These are phyloP conservation scores for Sugiyamaella pinicola DNA, from an alignment of 1,139 yeast genomes.

Conservation along the genomic window DNA sequence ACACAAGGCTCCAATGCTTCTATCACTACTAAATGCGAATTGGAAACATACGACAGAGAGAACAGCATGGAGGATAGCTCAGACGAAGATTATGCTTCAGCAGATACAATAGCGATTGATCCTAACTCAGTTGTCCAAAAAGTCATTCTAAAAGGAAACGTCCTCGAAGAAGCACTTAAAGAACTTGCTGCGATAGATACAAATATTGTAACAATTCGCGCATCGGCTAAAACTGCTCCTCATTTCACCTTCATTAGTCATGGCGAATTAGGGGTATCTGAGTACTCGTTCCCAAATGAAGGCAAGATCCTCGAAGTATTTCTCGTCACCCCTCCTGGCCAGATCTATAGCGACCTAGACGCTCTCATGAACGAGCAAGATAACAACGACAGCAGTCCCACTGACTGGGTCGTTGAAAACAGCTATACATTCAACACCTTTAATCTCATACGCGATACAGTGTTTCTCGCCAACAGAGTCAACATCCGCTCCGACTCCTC, in stretches of 20 bases:
- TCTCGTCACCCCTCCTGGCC: conserved; percentile 30
- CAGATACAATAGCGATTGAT: conserved; percentile 31
- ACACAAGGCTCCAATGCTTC: conserved; percentile 55
- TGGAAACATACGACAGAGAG: conserved; percentile 58
- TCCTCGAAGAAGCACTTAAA: conserved; percentile 61
- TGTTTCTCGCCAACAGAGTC: conserved; percentile 38
- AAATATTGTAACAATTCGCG: conserved; percentile 57
- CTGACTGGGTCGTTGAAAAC: conserved; percentile 30
- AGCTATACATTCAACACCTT: conserved; percentile 37
- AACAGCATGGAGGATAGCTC: conserved; percentile 20
- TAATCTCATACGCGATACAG: conserved; percentile 36
- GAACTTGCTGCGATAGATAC: conserved; percentile 71
- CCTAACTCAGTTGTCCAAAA: conserved; percentile 63
- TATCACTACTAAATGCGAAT: conserved; percentile 71
- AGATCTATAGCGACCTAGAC: conserved; percentile 22
- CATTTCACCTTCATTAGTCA: conserved; percentile 56
- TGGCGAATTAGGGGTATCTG: conserved; percentile 70
- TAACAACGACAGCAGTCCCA: conserved; percentile 5
- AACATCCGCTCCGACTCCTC: conserved; percentile 39
- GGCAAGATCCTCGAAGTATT: conserved; percentile 60
- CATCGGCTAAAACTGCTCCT: conserved; percentile 36
- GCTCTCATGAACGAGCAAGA: conserved; percentile 12
- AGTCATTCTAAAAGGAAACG: conserved; percentile 65
- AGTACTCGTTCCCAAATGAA: conserved; percentile 67
- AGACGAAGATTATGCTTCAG: conserved; percentile 26